Base-by-base conservation (phyloP, 1,284 basidiomycete species). In the Peniophora sp. region DNA sequence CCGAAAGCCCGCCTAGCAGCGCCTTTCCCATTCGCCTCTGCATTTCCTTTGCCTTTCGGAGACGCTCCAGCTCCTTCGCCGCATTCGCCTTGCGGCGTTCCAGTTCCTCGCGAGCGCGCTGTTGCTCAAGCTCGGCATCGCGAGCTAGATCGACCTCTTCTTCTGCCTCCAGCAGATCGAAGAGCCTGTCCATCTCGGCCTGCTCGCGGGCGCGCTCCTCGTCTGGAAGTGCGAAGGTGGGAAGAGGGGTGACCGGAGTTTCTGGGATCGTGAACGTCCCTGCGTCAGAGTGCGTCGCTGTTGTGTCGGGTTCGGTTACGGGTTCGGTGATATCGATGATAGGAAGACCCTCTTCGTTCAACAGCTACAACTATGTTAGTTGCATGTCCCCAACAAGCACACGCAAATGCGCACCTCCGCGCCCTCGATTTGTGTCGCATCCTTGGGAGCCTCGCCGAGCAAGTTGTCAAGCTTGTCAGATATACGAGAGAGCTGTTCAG, bases 1-100 rank as follows among this genome's bases (percentile, higher is more conserved):
- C 65, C 2, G 70, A 65, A 45, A 77, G 59, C 52, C 74, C 75
- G 49, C 65, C 64, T 38, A 89, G 55, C 38, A 89, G 68, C 0
- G 84, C 81, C 56, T 75, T 80, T 1, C 85, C 87, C 83, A 89
- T 86, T 65, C 79, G 85, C 69, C 79, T 85, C 62, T 87, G 84
- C 60, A 86, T 68, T 52, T 81, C 81, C 52, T 74, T 76, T 2
- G 75, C 70, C 35, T 72, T 72, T 53, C 77, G 77, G 34, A 81
- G 55, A 45, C 65, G 72, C 45, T 75, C 77, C 54, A 77, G 68
- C 58, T 85, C 80, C 17, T 67, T 68, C 51, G 71, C 73, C 11
- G 71, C 73, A 8, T 70, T 75, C 54, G 78, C 73, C 58, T 71
- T 78, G 27, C 75, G 69, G 57, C 72, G 77, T 58, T 70, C 74